Evolutionary conservation across 768 basidiomycete species (phyloP).

Genomic region (Suillus discolor): DNA sequence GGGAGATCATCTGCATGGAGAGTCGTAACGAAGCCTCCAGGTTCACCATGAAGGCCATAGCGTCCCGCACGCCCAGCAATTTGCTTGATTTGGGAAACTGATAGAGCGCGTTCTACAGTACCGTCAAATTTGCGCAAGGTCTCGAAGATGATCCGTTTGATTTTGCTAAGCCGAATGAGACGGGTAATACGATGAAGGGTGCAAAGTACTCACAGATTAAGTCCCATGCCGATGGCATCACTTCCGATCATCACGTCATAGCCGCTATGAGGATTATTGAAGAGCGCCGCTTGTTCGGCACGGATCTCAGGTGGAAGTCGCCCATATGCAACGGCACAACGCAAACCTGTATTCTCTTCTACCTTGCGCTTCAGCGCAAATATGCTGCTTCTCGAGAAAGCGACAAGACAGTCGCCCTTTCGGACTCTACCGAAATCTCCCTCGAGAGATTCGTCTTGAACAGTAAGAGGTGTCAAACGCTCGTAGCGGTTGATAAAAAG

Average conservation of each 20-base stretch:
- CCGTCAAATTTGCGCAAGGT: conserved; percentile 70
- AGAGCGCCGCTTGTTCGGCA: conserved; percentile 88
- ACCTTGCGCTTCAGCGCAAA: conserved; percentile 75
- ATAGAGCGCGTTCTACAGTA: conserved; percentile 44
- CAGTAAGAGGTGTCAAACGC: conserved; percentile 81
- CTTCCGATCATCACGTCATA: conserved; percentile 92
- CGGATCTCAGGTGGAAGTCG: conserved; percentile 89
- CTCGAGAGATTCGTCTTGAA: conserved; percentile 64
- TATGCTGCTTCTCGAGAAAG: conserved; percentile 77
- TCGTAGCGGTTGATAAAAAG: conserved; percentile 80
- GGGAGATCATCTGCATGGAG: conserved; percentile 64
- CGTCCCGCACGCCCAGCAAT: conserved; percentile 95
- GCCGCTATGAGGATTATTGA: conserved; percentile 83
- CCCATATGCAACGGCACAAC: conserved; percentile 93
- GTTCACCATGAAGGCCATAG: conserved; percentile 63
- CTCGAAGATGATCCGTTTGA: conserved; percentile 84
- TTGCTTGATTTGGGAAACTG: conserved; percentile 84
- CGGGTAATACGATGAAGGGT: not conserved
- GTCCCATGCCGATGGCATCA: conserved; percentile 96
- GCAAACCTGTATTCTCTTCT: conserved; percentile 70
- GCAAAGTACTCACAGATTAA: conserved; percentile 76
- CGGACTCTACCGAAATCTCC: conserved; percentile 61
- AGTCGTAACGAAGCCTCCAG: conserved; percentile 75
- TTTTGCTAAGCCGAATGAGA: conserved; percentile 61
- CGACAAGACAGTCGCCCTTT: conserved; percentile 90